phyloP scores from a whole-genome alignment of 2,329 filamentous ascomycete genomes.

The Torrubiellomyces zombiae region DNA sequence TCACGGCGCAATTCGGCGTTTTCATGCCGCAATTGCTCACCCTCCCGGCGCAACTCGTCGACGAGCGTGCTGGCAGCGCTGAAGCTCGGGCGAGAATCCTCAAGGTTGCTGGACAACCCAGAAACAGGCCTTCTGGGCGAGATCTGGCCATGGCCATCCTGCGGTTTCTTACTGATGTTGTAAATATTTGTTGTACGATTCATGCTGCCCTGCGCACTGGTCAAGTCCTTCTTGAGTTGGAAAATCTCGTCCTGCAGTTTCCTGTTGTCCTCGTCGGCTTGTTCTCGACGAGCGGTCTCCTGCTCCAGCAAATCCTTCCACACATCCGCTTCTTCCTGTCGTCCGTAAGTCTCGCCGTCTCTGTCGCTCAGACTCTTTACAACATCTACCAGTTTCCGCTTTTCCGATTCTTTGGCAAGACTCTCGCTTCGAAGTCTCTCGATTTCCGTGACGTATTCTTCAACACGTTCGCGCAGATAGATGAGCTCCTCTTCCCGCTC shows the following conservation, averaged over 20 bases:
- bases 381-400: conserved; percentile 69
- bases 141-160: conserved; percentile 22
- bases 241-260: conserved; percentile 72
- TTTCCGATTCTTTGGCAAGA: conserved; percentile 66
- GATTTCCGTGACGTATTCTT: conserved; percentile 69
- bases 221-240: conserved; percentile 46
- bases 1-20: conserved; percentile 85
- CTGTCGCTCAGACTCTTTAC: conserved; percentile 39
- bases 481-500: conserved; percentile 74
- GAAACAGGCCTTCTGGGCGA: conserved; percentile 34
- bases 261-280: conserved; percentile 78
- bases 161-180: conserved; percentile 44
- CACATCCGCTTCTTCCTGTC: conserved; percentile 58
- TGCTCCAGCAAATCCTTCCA: conserved; percentile 92
- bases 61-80: conserved; percentile 50
- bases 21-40: conserved; percentile 70
- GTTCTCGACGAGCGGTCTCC: conserved; percentile 75
- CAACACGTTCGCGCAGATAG: conserved; percentile 70
- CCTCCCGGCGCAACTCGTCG: conserved; percentile 55
- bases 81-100: conserved; percentile 32
- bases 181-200: conserved; percentile 51
- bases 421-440: conserved; percentile 68
- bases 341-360: conserved; percentile 30
- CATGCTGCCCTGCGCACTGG: conserved; percentile 18
- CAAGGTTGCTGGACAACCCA: conserved; percentile 30